Evolutionary conservation across 768 basidiomycete genomes (phyloP), one percentile per base, ranked within the genome.

Genomic region (Lactarius evosmus): DNA sequence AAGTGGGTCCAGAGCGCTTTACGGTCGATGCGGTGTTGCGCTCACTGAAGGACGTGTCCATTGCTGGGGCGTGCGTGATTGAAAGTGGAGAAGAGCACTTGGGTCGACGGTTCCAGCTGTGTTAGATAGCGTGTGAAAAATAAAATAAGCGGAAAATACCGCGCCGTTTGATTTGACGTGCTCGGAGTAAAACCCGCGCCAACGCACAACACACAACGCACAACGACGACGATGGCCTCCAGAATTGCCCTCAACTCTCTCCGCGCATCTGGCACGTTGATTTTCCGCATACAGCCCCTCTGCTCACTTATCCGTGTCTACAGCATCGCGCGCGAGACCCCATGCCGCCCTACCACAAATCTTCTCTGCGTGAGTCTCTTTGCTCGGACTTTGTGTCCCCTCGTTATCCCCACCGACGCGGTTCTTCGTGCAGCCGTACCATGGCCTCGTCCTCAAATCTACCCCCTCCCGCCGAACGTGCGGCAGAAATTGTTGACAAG

Each of bases 401-500:
- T 44, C 69, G 4, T 7, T 52, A 46, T 33, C 29, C 44, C 14
- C 51, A 19, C 29, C 25, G 6, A 40, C 16, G 9, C 4, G 14
- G 22, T 7, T 2, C n/a, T 27, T 41, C 32, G 7, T 14, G 19
- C 30, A 53, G 58, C 36, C 60, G 52, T 25, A 7, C 46, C 56
- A 36, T 34, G 58, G 36, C 71, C 41, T 70, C 91, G 88, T 70
- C 77, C 69, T 77, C 80, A 29, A 80, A 83, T 50, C 81, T 79
- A 69, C 82, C 85, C 54, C 87, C 82, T 14, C 88, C 91, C 19
- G 92, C 86, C 19, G 87, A 97, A 78, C 90, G 89, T 70, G 96
- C 96, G 46, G 85, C 88, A 33, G 87, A 95, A 73, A 84, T 98
- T 70, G 88, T 99, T 71, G 87, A 96, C 78, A 88, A 85, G 74